Evolutionary conservation across 805 yeast genomes (phyloP), one percentile per base, ranked within the genome.

Genomic region (Wickerhamomyces ciferrii): DNA sequence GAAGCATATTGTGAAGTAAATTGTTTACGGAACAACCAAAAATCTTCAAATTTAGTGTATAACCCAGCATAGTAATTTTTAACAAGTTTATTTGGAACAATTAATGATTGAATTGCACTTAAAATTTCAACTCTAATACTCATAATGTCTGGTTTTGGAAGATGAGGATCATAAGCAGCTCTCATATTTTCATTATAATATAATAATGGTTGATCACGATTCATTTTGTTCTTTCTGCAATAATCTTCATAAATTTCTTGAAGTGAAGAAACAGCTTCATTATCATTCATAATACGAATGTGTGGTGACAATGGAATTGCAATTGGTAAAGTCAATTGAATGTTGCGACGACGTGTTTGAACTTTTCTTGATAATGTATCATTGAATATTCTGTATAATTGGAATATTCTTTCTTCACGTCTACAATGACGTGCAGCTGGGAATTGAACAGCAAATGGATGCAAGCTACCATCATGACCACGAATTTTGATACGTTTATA

Each of bases 361-460:
- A 88, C 96, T 58, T 87, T 85, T 55, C 84, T 81, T 0, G 83
- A 71, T 45, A 95, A 68, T 2, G 87, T 82, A 51, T 87, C 88
- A 62, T 90, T 91, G 69, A 95, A 82, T 41, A 94, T 80, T 53
- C 97, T 78, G 74, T 90, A 91, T 52, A 94, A 68, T 63, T 94
- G 99, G 74, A 89, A 85, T 47, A 94, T 83, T 45, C 96, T 78
- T 61, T 94, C 99, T 62, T 94, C 99, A 45, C 99, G 81, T 61
- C 99, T 84, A 56, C 96, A 88, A 59, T 92, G 97, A 55, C 99
- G 82, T 13, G 97, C 97, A 15, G 98, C 96, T 7, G 99, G 99
- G 65, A 87, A 90, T 69, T 94, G 99, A 19, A 94, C 95, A 0
- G 97, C 95, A 72, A 94, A 95, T 41, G 92, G 81, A 66, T 92